A percentile compares a stretch with the other conserved stretches of the same genome.
phyloP scores from a whole-genome alignment of 2,329 filamentous ascomycete genomes.

The Exserohilum turcica region DNA sequence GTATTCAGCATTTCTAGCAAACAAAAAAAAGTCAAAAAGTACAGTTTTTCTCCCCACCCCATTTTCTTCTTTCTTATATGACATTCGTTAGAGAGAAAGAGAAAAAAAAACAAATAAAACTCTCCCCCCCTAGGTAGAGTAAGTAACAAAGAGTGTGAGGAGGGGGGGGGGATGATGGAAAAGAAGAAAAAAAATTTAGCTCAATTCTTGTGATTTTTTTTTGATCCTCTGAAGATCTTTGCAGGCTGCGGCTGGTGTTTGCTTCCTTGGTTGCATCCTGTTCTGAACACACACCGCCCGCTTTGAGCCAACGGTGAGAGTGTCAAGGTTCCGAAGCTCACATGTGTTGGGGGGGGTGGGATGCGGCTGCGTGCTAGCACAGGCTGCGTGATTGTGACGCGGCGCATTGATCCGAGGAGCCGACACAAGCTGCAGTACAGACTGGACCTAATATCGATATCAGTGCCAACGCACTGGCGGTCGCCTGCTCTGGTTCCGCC shows the following conservation, averaged over 20 bases:
- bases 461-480: conserved; percentile 14
- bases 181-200: too few relatives aligned
- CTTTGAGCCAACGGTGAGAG: not conserved
- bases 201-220: conserved; percentile 1
- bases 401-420: not conserved
- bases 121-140: not conserved
- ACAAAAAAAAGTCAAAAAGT: conserved; percentile 4
- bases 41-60: conserved; percentile 13
- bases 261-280: not conserved
- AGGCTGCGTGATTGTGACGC: not conserved
- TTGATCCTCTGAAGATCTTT: not conserved
- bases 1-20: not conserved
- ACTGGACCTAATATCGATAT: conserved; percentile 13
- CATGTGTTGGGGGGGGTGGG: not conserved
- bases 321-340: not conserved
- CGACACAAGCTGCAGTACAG: conserved; percentile 4
- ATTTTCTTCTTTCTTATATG: conserved; percentile 1
- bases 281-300: not conserved
- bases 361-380: not conserved
- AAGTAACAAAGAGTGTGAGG: conserved; percentile 7
- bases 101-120: not conserved
- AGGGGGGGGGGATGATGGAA: conserved; percentile 2
- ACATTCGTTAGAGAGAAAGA: too few relatives aligned
- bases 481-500: conserved; percentile 5
- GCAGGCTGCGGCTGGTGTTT: not conserved